Percentiles rank a stretch among this genome's conserved stretches.
These are phyloP conservation scores for Coriolopsis trogii DNA, from an alignment of 1,284 basidiomycete species.

Conservation along the genomic window DNA sequence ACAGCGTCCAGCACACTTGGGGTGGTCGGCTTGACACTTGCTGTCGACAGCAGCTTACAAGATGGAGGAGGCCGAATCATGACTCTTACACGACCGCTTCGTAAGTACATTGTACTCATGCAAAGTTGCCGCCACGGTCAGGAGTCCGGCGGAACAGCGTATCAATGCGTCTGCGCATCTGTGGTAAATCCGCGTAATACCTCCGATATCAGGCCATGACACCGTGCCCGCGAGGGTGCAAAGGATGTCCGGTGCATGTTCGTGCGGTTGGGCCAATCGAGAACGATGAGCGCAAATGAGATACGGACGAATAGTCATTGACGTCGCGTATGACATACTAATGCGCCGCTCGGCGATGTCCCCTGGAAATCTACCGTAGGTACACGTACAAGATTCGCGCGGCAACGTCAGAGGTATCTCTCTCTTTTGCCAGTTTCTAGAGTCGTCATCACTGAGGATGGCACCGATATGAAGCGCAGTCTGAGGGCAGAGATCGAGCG, in stretches of 20 bases:
- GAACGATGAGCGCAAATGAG: constrained; percentile 9
- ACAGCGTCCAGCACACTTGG: too few relatives aligned
- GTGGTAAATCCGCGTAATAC: constrained; percentile 16
- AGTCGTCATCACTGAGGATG: too few relatives aligned
- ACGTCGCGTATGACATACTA: constrained; percentile 9
- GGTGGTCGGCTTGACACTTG: background rate
- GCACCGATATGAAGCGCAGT: background rate
- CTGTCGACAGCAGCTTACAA: too few relatives aligned
- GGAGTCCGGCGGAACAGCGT: constrained; percentile 17
- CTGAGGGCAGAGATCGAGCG: constrained; percentile 2
- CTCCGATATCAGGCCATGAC: constrained; percentile 24
- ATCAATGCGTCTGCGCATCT: constrained; percentile 13
- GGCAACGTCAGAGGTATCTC: constrained; percentile 5
- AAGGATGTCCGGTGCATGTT: constrained; percentile 10
- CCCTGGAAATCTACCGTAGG: constrained; percentile 2
- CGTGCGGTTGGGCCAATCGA: constrained; percentile 17
- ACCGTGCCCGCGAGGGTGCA: background rate
- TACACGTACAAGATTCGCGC: constrained; percentile 1
- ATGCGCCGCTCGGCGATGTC: constrained; percentile 3
- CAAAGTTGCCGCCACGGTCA: background rate
- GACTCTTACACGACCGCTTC: constrained; percentile 4
- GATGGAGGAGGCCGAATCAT: constrained; percentile 8
- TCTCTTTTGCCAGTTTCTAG: too few relatives aligned
- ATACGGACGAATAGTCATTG: too few relatives aligned
- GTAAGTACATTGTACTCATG: constrained; percentile 3